Percentiles rank a stretch among this genome's conserved stretches.
These are phyloP conservation scores for Solanum dulcamara DNA, from an alignment of 257 asterid species.

Conservation along the genomic window DNA sequence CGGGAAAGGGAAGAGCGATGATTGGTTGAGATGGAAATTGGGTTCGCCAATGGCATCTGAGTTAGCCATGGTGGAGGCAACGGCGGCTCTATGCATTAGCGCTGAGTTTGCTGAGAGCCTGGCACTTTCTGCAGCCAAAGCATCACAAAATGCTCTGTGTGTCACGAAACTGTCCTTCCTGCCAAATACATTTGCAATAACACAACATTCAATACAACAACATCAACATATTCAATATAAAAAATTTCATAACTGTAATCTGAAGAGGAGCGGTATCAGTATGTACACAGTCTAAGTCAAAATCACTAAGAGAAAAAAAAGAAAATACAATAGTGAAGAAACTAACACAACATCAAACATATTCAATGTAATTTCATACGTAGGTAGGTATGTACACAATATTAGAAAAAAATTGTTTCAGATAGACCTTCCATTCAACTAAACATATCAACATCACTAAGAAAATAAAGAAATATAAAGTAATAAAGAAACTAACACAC, in stretches of 20 bases:
- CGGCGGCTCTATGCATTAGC: not conserved
- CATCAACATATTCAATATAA: not conserved
- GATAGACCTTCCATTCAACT: fast-evolving
- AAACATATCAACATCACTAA: not conserved
- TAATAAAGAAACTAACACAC: not conserved
- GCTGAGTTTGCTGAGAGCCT: constrained; percentile 63
- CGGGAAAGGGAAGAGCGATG: constrained; percentile 21
- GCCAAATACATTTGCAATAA: not conserved
- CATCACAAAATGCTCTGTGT: constrained; percentile 89
- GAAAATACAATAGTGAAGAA: not conserved
- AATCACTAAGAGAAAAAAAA: not conserved
- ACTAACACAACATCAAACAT: not conserved
- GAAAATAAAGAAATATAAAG: not conserved
- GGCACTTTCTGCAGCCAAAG: constrained; percentile 82
- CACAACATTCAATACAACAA: not conserved
- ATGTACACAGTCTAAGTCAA: not conserved
- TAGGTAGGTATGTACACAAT: too few relatives aligned
- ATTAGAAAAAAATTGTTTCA: fast-evolving
- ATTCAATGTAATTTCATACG: not conserved
- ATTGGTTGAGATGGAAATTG: constrained; percentile 20
- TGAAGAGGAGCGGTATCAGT: too few relatives aligned
- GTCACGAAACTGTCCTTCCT: constrained; percentile 87
- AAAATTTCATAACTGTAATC: too few relatives aligned
- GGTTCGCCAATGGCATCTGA: constrained; percentile 10
- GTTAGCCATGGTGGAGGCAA: constrained; percentile 6